Evolutionary conservation across 805 yeast genomes (phyloP), one percentile per base, ranked within the genome.

Genomic region (Jamesozyma rosinii): DNA sequence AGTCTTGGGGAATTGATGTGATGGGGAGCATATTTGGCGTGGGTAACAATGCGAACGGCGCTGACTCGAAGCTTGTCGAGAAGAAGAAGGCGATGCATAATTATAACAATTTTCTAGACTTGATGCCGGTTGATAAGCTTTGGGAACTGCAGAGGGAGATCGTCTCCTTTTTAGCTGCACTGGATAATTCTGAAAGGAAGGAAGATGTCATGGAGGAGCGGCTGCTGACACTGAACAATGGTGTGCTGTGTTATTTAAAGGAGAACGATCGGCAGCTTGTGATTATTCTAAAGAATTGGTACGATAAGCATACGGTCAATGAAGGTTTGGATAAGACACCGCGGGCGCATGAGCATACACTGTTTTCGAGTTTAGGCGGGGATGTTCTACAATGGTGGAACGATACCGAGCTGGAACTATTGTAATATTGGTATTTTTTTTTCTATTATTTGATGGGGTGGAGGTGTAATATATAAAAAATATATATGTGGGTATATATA

Each of bases 251-350:
- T 49, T 62, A 59, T 38, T 42, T 60, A 17, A 44, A 41, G n/a
- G 52, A 54, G 6, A 49, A 46, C 40, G 43, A 49, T 4, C 40
- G 45, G 3, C 45, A 50, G 38, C 27, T 50, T 17, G 43, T 51
- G 1, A 35, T 61, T 9, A 40, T 61, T 17, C 46, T 61, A 9
- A 55, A 53, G 30, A 62, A 62, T 43, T 62, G 66, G 66, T 59
- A 53, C 27, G 51, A 52, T 30, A 44, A 37, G 27, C 14, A 18
- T 24, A 38, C 47, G 6, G 45, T 10, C 4, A 24, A 43, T 15
- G 15, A 20, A 19, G 10, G 11, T 24, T 6, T 11, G 10, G 6
- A 6, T 24, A 24, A 24, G 11, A 8, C 29, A 24, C 6, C 10
- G 11, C 29, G 29, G 10, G 29, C 29, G 11, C 37, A 36, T 21